Base-by-base conservation (phyloP, 2,329 filamentous ascomycete genomes). In the Talaromyces sp. region DNA sequence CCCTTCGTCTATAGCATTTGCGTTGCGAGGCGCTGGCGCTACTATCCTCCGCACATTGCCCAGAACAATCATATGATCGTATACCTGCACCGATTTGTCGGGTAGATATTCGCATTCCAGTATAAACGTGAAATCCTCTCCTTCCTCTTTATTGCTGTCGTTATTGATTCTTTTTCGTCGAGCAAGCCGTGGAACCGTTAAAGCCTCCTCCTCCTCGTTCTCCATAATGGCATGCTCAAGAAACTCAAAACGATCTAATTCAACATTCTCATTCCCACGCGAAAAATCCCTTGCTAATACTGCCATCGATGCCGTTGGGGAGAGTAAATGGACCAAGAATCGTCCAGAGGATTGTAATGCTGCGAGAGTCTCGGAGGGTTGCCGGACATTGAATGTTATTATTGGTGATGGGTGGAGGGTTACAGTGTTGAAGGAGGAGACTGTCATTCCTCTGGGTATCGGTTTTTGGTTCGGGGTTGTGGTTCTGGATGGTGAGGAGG, bases 351-450 rank as follows among this genome's bases (percentile, higher is more conserved):
- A 67, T 49, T 74, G 70, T 8, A 89, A 83, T 6, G 84, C 84
- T 62, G 82, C 78, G 58, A 86, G 80, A 0, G 86, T 88, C 43
- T 82, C 78, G 0, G 86, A 88, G 1, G 85, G 84, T 1, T 80
- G 70, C 61, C 82, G 83, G 64, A 89, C 80, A 67, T 89, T 89
- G 80, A 89, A 89, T 0, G 85, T 86, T 29, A 89, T 78, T n/a
- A 85, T 79, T 0, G 86, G 85, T 1, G 72, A 68, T 1, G 87
- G 86, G 34, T 79, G 72, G 2, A 89, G 76, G 0, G 85, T 83
- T 15, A 89, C 84, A 3, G 85, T 86, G 67, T 78, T 87, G 74
- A 89, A 84, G 1, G 86, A 88, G 2, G 87, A 89, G 36, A 89
- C 83, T 8, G 85, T 87, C 69, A 87, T 85, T 49, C 82, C 85